Conservation (phyloP, 2,329 filamentous ascomycete genomes). For the Pleomassaria siparia region DNA sequence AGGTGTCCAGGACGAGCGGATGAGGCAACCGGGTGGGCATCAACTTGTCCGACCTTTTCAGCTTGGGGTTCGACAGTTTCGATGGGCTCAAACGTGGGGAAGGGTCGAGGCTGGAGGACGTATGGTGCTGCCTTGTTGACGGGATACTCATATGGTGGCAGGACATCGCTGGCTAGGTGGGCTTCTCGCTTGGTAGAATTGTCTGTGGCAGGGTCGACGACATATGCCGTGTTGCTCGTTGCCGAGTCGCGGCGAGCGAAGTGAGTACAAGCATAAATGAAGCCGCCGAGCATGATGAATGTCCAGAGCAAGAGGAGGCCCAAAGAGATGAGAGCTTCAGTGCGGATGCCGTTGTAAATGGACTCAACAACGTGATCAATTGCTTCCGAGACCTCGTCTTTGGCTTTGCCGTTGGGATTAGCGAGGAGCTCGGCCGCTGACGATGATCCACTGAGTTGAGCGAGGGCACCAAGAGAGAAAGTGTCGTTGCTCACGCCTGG, state of each 20-base stretch:
- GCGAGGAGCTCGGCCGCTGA: slow-evolving; percentile 73
- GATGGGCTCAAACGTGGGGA: slow-evolving; percentile 44
- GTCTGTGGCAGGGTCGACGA: slow-evolving; percentile 31
- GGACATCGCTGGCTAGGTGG: slow-evolving; percentile 38
- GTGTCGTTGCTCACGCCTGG: slow-evolving; percentile 77
- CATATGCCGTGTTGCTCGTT: slow-evolving; percentile 53
- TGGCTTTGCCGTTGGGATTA: slow-evolving; percentile 70
- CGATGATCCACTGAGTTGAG: slow-evolving; percentile 50
- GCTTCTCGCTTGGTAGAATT: slow-evolving; percentile 20
- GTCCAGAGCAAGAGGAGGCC: slow-evolving; percentile 76
- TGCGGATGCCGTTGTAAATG: slow-evolving; percentile 67
- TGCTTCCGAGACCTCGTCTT: slow-evolving; percentile 79
- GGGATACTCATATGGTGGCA: slow-evolving; percentile 44
- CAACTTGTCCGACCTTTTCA: slow-evolving; percentile 49
- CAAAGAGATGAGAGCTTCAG: slow-evolving; percentile 78
- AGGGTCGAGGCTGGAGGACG: slow-evolving; percentile 47
- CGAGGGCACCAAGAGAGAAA: slow-evolving; percentile 76
- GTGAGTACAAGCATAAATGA: slow-evolving; percentile 65
- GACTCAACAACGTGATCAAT: slow-evolving; percentile 69
- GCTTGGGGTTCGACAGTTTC: slow-evolving; percentile 30
- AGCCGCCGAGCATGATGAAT: slow-evolving; percentile 72
- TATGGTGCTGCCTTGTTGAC: slow-evolving; percentile 51
- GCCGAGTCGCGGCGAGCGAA: slow-evolving; percentile 67
- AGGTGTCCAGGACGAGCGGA: slow-evolving; percentile 47
- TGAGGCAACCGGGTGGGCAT: slow-evolving; percentile 45